phyloP scores from a whole-genome alignment of 176 grass and related monocot genomes.

The Oryza officinalis region DNA sequence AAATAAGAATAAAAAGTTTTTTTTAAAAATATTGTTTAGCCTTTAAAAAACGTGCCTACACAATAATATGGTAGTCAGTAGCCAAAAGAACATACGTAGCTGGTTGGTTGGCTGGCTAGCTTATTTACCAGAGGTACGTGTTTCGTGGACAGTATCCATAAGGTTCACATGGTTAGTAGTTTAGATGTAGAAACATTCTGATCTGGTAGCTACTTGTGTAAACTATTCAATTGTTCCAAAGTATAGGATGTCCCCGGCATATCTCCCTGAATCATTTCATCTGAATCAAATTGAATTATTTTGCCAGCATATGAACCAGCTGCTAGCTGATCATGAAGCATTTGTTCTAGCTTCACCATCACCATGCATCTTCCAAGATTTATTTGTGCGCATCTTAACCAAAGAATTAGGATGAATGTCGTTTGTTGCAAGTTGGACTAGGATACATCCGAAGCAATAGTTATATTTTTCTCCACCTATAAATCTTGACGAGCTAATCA shows the following conservation, averaged over 20 bases:
- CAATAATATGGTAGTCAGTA: no score
- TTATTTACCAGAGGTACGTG: background rate
- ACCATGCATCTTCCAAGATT: background rate
- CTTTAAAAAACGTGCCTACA: no score
- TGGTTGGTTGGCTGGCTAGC: background rate
- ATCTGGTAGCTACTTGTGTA: background rate
- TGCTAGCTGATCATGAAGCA: background rate
- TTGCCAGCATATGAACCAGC: background rate
- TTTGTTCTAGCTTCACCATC: background rate
- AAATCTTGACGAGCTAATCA: no score
- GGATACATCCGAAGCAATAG: background rate
- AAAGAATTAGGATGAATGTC: background rate
- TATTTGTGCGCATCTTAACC: background rate
- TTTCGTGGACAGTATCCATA: background rate
- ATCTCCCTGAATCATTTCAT: slow-evolving; percentile 1
- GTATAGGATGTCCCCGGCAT: background rate
- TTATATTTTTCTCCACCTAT: background rate
- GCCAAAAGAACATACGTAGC: background rate
- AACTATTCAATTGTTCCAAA: background rate
- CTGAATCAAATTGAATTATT: background rate
- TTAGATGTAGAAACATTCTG: background rate
- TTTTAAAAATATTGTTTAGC: no score
- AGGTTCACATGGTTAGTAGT: no score
- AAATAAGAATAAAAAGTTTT: no score
- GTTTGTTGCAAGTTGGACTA: background rate